phyloP scores from a whole-genome alignment of 2,329 filamentous ascomycete species.

The Arthroderma sp. region DNA sequence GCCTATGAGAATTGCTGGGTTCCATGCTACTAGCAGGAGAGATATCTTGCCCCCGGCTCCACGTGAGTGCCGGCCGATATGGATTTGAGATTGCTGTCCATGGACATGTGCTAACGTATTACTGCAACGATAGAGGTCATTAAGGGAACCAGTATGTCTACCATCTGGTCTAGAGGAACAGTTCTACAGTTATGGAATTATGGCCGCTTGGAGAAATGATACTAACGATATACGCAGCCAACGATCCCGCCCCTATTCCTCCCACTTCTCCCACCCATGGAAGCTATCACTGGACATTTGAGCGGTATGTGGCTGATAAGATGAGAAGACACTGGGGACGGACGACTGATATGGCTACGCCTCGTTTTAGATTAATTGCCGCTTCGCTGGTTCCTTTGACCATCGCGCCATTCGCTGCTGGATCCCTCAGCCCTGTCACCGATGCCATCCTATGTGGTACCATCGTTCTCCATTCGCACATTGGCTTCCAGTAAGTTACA shows the following conservation, averaged over 20 bases:
- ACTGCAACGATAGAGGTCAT: slow-evolving; percentile 47
- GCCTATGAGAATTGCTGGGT: slow-evolving; percentile 53
- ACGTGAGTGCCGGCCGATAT: slow-evolving; percentile 45
- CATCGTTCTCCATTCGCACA: slow-evolving; percentile 83
- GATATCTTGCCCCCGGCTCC: slow-evolving; percentile 71
- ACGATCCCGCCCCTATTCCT: slow-evolving; percentile 71
- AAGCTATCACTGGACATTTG: slow-evolving; percentile 97
- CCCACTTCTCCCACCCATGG: slow-evolving; percentile 64
- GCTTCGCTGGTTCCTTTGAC: slow-evolving; percentile 73
- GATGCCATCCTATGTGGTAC: slow-evolving; percentile 76
- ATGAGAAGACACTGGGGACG: too few species aligned
- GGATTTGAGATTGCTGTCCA: not conserved
- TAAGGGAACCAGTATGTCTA: slow-evolving; percentile 55
- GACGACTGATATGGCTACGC: not conserved
- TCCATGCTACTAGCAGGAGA: slow-evolving; percentile 70
- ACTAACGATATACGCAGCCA: slow-evolving; percentile 42
- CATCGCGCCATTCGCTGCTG: slow-evolving; percentile 80
- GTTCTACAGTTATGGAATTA: not conserved
- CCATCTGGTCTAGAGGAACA: too few species aligned
- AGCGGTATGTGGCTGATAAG: slow-evolving; percentile 41
- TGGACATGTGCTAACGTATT: slow-evolving; percentile 31
- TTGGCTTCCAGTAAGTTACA: slow-evolving; percentile 66
- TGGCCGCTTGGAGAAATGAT: not conserved
- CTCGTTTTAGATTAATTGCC: slow-evolving; percentile 50
- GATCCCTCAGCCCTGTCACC: slow-evolving; percentile 75